Percentiles rank a stretch among this genome's conserved stretches.
Evolutionary conservation across 371 early-diverging fungal species (phyloP).

Genomic region (Syncephalastrum sp.): DNA sequence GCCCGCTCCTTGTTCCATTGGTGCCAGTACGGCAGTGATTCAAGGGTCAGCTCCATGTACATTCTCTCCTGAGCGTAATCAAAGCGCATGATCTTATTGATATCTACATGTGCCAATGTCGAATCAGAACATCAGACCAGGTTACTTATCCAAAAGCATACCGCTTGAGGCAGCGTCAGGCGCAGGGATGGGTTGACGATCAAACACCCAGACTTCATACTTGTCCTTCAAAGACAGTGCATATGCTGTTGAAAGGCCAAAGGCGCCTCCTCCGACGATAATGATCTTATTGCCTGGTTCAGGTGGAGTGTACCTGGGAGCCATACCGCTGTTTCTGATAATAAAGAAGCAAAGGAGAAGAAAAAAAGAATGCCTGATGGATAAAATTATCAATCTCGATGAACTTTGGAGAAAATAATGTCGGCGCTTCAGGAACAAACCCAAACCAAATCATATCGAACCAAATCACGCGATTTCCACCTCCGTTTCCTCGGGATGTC

Average conservation of each 20-base stretch:
- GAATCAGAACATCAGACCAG: too few relatives aligned
- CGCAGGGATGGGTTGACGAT: constrained; percentile 41
- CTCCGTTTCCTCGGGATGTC: too few relatives aligned
- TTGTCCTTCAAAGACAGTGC: constrained; percentile 31
- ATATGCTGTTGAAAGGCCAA: constrained; percentile 52
- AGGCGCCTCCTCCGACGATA: constrained; percentile 54
- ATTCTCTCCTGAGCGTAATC: constrained; percentile 47
- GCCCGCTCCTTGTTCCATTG: constrained; percentile 53
- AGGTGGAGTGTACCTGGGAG: constrained; percentile 13
- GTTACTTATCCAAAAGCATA: constrained; percentile 1
- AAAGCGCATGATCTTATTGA: constrained; percentile 49
- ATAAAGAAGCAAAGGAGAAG: too few relatives aligned
- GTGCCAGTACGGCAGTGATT: constrained; percentile 45
- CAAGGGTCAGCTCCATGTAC: constrained; percentile 38
- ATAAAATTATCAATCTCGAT: too few relatives aligned
- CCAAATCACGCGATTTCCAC: too few relatives aligned
- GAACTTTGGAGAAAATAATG: too few relatives aligned
- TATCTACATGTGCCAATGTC: constrained; percentile 24
- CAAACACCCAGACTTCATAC: constrained; percentile 41
- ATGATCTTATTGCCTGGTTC: constrained; percentile 36
- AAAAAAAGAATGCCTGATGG: too few relatives aligned
- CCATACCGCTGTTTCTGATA: too few relatives aligned
- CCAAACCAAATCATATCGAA: too few relatives aligned
- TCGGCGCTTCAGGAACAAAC: too few relatives aligned
- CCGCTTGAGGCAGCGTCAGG: constrained; percentile 46